These are phyloP conservation scores for Neocucurbitaria cava DNA, from an alignment of 2,329 filamentous ascomycete species.

Conservation along the genomic window DNA sequence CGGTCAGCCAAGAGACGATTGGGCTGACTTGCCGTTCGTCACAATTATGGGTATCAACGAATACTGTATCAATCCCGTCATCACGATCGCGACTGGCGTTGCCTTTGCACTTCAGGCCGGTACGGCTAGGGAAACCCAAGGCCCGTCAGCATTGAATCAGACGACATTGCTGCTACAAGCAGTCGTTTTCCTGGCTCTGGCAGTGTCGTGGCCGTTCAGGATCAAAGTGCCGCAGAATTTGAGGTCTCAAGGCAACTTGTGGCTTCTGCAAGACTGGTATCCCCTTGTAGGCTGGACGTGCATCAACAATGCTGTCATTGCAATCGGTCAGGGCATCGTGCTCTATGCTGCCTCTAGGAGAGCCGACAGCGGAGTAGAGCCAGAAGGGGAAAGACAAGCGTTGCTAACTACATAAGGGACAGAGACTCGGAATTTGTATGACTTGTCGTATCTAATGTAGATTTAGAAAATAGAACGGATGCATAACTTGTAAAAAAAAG, in stretches of 20 bases:
- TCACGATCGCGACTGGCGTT: constrained; percentile 1
- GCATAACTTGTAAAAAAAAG: background rate
- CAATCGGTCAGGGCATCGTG: background rate
- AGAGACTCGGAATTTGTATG: background rate
- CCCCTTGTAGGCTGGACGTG: constrained; percentile 7
- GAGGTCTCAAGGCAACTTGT: background rate
- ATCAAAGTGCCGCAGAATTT: constrained; percentile 2
- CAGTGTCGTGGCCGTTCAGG: constrained; percentile 4
- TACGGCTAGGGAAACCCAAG: background rate
- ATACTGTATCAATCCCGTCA: constrained; percentile 2
- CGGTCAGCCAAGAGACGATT: background rate
- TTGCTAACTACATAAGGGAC: background rate
- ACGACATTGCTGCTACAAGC: background rate
- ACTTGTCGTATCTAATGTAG: background rate
- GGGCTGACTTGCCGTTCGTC: constrained; percentile 1
- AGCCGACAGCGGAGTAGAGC: background rate
- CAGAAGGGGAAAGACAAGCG: background rate
- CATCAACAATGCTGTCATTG: constrained; percentile 4
- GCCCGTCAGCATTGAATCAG: background rate
- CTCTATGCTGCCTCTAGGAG: constrained; percentile 2
- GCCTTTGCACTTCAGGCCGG: background rate
- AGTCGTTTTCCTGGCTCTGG: constrained; percentile 1
- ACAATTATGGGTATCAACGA: constrained; percentile 4
- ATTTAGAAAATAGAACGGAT: background rate
- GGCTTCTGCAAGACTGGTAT: constrained; percentile 3